A percentile compares a stretch with the other conserved stretches of the same genome.
Evolutionary conservation across 2,329 filamentous ascomycete species (phyloP).

Genomic region (Tricladium varicosporioides): DNA sequence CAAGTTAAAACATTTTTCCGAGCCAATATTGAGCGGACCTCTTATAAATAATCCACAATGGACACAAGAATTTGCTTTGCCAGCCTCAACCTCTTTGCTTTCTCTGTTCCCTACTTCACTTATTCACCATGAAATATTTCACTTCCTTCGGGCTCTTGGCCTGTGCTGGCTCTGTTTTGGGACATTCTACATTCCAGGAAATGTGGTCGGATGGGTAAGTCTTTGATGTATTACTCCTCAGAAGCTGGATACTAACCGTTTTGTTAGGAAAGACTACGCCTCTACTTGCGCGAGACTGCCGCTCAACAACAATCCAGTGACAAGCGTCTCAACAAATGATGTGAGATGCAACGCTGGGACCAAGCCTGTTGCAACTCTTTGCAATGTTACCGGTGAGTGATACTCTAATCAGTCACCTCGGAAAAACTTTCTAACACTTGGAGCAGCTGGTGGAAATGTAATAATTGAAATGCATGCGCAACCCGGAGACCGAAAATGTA

Average conservation of each 20-base stretch:
- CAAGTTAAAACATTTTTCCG: background rate
- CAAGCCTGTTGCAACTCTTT: conserved; percentile 35
- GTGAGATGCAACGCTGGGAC: conserved; percentile 48
- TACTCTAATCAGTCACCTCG: too few species aligned
- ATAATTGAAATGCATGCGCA: conserved; percentile 59
- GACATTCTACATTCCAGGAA: conserved; percentile 41
- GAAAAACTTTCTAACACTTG: too few species aligned
- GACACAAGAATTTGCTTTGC: background rate
- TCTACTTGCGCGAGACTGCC: conserved; percentile 49
- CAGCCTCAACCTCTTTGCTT: background rate
- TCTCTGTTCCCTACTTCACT: background rate
- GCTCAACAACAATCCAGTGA: conserved; percentile 50
- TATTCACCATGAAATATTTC: conserved; percentile 19
- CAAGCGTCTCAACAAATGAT: conserved; percentile 45
- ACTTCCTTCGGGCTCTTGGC: conserved; percentile 17
- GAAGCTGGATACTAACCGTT: background rate
- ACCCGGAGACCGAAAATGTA: conserved; percentile 45
- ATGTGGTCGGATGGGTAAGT: conserved; percentile 47
- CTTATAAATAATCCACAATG: background rate
- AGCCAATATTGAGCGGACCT: too few species aligned
- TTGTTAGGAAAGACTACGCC: conserved; percentile 39
- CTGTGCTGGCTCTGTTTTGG: conserved; percentile 38
- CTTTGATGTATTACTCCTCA: background rate
- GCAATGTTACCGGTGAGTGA: conserved; percentile 18
- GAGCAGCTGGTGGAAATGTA: conserved; percentile 41